Evolutionary conservation across 495 filamentous ascomycete species (phyloP).

Genomic region (Podospora pseudocomata): DNA sequence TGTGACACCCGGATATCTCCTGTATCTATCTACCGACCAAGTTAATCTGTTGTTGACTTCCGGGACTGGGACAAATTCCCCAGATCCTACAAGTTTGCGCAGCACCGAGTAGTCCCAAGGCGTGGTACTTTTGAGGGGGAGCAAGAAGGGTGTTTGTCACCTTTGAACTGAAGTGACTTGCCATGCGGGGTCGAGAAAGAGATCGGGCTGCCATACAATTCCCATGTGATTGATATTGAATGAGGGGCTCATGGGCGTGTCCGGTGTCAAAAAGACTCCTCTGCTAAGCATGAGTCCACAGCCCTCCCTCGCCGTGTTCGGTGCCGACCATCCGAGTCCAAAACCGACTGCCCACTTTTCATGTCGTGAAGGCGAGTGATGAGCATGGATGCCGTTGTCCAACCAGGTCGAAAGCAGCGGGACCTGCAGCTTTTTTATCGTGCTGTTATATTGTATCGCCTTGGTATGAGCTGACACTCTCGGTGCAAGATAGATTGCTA

Average conservation of each 20-base stretch:
- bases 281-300: neutral
- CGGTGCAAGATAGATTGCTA: neutral
- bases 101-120: neutral
- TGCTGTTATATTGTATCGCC: neutral
- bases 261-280: neutral
- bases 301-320: neutral
- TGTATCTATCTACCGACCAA: neutral
- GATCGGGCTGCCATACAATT: slow-evolving; percentile 12
- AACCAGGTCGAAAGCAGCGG: neutral
- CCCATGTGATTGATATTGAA: neutral
- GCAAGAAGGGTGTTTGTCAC: neutral
- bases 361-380: neutral
- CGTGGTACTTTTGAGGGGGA: neutral
- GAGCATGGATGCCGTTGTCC: neutral
- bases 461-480: neutral
- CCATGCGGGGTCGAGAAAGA: neutral
- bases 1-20: neutral
- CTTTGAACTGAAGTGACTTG: neutral
- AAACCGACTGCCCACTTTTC: neutral
- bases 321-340: neutral
- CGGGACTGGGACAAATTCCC: neutral
- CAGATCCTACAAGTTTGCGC: neutral
- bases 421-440: neutral
- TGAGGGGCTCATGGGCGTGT: neutral
- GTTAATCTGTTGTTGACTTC: neutral